Evolutionary conservation across 805 yeast genomes (phyloP), one percentile per base, ranked within the genome.

Genomic region (Suhomyces sp.): DNA sequence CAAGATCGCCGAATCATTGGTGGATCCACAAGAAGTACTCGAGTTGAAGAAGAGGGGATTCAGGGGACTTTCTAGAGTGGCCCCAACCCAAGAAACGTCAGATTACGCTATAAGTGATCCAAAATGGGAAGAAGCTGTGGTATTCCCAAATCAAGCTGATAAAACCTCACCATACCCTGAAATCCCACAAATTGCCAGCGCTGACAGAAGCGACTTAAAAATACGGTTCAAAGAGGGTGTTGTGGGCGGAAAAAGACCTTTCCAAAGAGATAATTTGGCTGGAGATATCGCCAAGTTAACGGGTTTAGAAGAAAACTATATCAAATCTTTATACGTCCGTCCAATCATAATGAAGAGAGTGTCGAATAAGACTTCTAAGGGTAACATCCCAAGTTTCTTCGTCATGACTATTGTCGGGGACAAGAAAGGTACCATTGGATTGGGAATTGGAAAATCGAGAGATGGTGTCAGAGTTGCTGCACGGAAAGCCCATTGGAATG

Each of bases 371-470:
- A 91, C 97, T 2, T 80, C 88, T 25, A 86, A 87, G 69, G 97
- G 97, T 58, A 88, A 88, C 58, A 86, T 86, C 46, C 79, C 83
- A 33, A 77, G 87, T 25, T 82, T 79, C 58, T 91, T 85, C 61
- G 83, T 88, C 0, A 61, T 93, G 44, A 91, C 88, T 10, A 84
- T 88, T 23, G 96, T 85, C 11, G 98, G 98, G 31, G 95, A 93
- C 62, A 76, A 81, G 36, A 84, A 86, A 46, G 98, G 98, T 45
- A 84, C 88, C 83, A 72, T 93, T 40, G 98, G 98, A 23, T 69
- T 90, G 31, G 98, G 98, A 32, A 95, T 88, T 60, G 98, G 98
- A 43, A 87, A 86, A 55, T 91, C 93, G 42, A 72, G 88, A 47
- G 81, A 77, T 37, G 87, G 83, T 40, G 76, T 83, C 65, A 67